phyloP scores from a whole-genome alignment of 2,329 filamentous ascomycete genomes.

The Malbranchea cinnamomea region DNA sequence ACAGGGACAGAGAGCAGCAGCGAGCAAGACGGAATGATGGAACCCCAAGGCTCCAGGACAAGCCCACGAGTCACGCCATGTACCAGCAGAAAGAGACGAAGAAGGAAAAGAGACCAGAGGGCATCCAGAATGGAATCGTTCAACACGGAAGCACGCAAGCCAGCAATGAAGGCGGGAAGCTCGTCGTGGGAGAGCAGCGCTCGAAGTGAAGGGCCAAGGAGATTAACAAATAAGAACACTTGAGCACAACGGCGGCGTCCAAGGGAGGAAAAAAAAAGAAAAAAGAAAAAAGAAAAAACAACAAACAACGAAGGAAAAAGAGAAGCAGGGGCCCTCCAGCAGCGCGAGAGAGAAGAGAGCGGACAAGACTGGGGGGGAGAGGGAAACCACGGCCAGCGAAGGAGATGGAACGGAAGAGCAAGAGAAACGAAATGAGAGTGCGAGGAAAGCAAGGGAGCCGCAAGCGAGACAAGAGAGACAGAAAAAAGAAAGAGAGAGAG shows the following conservation, averaged over 20 bases:
- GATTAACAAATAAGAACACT: neutral
- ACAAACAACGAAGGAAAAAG: neutral
- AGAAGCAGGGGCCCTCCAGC: neutral
- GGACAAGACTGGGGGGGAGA: neutral
- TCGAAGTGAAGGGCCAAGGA: neutral
- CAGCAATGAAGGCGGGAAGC: neutral
- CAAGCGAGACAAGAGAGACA: conserved; percentile 3
- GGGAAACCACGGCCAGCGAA: conserved; percentile 1
- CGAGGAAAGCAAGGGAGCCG: conserved; percentile 3
- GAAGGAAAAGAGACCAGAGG: conserved; percentile 1
- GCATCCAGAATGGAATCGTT: conserved; percentile 1
- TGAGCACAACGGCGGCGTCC: neutral
- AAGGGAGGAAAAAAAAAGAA: neutral
- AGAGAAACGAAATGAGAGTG: conserved; percentile 1
- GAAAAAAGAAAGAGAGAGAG: neutral
- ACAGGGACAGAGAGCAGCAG: no score
- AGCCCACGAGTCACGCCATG: neutral
- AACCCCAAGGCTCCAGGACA: conserved; percentile 3
- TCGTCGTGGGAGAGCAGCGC: neutral
- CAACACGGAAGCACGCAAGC: neutral
- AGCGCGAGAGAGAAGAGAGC: neutral
- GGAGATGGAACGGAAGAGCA: neutral
- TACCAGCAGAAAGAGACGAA: conserved; percentile 1
- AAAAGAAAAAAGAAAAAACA: conserved; percentile 1
- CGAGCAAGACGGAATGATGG: no score